Conservation (phyloP, 495 filamentous ascomycete genomes). For the Lasiosphaeris hirsuta region DNA sequence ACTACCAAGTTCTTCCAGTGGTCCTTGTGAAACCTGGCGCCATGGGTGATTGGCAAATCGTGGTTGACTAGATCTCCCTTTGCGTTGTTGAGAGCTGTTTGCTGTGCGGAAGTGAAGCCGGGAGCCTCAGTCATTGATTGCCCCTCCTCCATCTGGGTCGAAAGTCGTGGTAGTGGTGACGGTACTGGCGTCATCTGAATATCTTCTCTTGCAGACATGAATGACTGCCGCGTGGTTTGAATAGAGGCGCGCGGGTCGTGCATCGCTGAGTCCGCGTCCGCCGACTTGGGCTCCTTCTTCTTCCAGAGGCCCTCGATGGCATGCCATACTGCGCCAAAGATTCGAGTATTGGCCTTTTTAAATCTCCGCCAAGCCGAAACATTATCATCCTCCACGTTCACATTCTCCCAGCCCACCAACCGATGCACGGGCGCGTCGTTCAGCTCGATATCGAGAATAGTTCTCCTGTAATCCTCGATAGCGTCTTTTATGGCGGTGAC, state of each 20-base stretch:
- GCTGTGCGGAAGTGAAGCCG: constrained; percentile 55
- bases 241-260: constrained; percentile 60
- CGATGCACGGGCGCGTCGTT: constrained; percentile 96
- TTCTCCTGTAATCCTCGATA: constrained; percentile 96
- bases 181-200: constrained; percentile 97
- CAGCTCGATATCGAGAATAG: constrained; percentile 85
- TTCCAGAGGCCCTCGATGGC: constrained; percentile 38
- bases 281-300: constrained; percentile 33
- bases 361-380: constrained; percentile 81
- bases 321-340: constrained; percentile 56
- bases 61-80: constrained; percentile 51
- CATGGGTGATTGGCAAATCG: constrained; percentile 37
- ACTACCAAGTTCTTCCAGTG: constrained; percentile 95
- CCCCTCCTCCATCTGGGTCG: constrained; percentile 23
- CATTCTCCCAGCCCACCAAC: constrained; percentile 83
- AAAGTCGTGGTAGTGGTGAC: constrained; percentile 61
- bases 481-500: constrained; percentile 93
- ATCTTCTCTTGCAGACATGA: constrained; percentile 50
- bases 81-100: constrained; percentile 49
- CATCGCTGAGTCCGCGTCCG: constrained; percentile 30
- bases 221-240: constrained; percentile 62
- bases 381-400: constrained; percentile 85
- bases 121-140: constrained; percentile 34
- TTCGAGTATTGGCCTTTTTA: constrained; percentile 82
- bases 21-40: constrained; percentile 80